These are phyloP conservation scores for Alternaria gansuensis DNA, from an alignment of 2,329 filamentous ascomycete species.

Conservation along the genomic window DNA sequence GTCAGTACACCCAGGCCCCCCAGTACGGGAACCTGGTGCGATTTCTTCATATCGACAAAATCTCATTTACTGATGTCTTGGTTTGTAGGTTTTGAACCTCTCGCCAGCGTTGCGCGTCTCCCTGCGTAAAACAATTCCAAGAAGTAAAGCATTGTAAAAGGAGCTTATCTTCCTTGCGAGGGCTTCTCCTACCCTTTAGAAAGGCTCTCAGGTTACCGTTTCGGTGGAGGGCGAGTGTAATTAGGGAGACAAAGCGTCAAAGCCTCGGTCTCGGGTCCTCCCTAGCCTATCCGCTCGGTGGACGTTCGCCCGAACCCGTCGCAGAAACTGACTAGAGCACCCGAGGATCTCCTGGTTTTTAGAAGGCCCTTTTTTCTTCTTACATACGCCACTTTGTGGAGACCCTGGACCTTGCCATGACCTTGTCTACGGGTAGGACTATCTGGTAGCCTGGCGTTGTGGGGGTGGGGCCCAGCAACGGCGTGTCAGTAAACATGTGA, in stretches of 20 bases:
- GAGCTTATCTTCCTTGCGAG: no score
- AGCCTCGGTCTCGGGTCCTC: constrained; percentile 3
- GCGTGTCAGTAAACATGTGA: constrained; percentile 15
- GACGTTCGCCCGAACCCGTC: constrained; percentile 13
- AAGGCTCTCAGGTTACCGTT: no score
- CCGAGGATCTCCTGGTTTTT: constrained; percentile 11
- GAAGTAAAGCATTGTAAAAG: no score
- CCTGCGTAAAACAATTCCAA: no score
- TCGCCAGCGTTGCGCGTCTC: no score
- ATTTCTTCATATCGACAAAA: no score
- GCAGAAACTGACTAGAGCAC: constrained; percentile 11
- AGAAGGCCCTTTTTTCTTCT: constrained; percentile 9
- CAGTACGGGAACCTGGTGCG: no score
- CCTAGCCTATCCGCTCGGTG: constrained; percentile 15
- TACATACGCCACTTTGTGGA: constrained; percentile 15
- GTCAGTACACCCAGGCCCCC: neutral
- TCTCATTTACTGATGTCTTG: no score
- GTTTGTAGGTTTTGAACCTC: no score
- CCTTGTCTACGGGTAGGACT: constrained; percentile 2
- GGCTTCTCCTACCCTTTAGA: no score
- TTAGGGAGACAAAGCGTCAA: constrained; percentile 6
- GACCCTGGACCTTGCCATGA: constrained; percentile 11
- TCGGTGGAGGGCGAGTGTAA: neutral
- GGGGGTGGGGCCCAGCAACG: constrained; percentile 8
- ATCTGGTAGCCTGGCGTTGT: constrained; percentile 4